These are phyloP conservation scores for Fusarium verrucosum DNA, from an alignment of 2,329 filamentous ascomycete species.

Conservation along the genomic window DNA sequence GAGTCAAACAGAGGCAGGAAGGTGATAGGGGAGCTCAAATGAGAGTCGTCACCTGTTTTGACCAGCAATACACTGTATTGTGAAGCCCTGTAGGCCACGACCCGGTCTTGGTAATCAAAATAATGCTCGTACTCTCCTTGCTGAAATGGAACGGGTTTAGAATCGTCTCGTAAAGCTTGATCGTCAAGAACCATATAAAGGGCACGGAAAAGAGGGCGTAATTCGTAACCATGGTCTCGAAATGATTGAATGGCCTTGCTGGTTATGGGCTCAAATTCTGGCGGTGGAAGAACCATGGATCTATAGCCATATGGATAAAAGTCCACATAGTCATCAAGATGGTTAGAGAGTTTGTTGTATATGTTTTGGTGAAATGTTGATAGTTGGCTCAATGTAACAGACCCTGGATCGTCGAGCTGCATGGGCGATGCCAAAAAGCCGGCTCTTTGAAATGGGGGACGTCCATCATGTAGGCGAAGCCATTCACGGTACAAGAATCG, in stretches of 20 bases:
- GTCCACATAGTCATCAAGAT: too few species aligned
- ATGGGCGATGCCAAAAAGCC: too few species aligned
- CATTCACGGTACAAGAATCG: too few species aligned
- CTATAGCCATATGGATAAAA: too few species aligned
- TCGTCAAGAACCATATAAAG: background rate
- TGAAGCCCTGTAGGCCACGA: background rate
- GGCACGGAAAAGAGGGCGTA: background rate
- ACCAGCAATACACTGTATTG: background rate
- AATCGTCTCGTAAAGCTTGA: background rate
- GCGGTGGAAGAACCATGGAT: too few species aligned
- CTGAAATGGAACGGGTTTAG: background rate
- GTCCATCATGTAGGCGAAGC: too few species aligned
- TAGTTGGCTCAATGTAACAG: too few species aligned
- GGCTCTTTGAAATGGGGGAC: too few species aligned
- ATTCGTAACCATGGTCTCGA: background rate
- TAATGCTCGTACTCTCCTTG: background rate
- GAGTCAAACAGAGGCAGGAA: background rate
- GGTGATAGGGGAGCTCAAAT: background rate
- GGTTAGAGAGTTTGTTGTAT: too few species aligned
- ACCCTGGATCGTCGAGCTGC: too few species aligned
- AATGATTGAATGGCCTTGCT: background rate
- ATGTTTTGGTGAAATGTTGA: too few species aligned
- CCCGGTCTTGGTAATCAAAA: background rate
- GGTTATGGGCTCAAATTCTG: too few species aligned
- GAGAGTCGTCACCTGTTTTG: background rate